These are phyloP conservation scores for Trichoderma endophyticum DNA, from an alignment of 2,329 filamentous ascomycete species.

Conservation along the genomic window DNA sequence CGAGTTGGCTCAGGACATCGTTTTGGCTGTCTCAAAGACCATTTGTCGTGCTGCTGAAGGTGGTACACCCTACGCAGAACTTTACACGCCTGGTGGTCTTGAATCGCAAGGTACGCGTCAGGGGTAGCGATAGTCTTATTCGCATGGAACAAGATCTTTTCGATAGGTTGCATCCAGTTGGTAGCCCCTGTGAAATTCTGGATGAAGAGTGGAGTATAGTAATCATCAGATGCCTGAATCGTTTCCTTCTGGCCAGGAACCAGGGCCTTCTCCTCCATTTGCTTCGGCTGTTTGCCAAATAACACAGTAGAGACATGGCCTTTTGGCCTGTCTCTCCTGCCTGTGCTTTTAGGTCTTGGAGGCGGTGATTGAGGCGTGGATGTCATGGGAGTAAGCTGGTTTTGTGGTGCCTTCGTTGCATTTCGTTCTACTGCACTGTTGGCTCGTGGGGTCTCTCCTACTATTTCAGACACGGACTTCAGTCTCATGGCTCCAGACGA, in stretches of 20 bases:
- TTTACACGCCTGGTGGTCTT: slow-evolving; percentile 83
- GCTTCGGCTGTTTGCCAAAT: slow-evolving; percentile 65
- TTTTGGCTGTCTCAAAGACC: slow-evolving; percentile 87
- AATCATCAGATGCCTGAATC: slow-evolving; percentile 54
- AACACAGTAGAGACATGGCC: slow-evolving; percentile 71
- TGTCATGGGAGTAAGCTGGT: slow-evolving; percentile 41
- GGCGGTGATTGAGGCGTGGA: slow-evolving; percentile 44
- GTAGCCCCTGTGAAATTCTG: slow-evolving; percentile 54
- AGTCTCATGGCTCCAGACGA: slow-evolving; percentile 67
- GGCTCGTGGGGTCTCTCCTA: slow-evolving; percentile 54
- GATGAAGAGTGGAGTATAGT: slow-evolving; percentile 61
- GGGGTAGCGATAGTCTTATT: slow-evolving; percentile 87
- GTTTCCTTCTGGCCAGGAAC: slow-evolving; percentile 41
- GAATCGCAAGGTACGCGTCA: slow-evolving; percentile 77
- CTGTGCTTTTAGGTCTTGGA: slow-evolving; percentile 31
- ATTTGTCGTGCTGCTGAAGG: slow-evolving; percentile 85
- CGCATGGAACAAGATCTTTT: slow-evolving; percentile 74
- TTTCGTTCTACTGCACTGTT: slow-evolving; percentile 35
- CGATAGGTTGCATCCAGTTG: slow-evolving; percentile 60
- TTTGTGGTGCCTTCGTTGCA: slow-evolving; percentile 29
- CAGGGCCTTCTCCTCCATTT: slow-evolving; percentile 46
- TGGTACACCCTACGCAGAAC: slow-evolving; percentile 85
- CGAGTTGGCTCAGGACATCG: slow-evolving; percentile 77
- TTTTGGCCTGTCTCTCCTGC: slow-evolving; percentile 56
- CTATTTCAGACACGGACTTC: slow-evolving; percentile 70